Base-by-base conservation (phyloP, 2,329 filamentous ascomycete species). In the Aspergillus brunneoviolaceus region DNA sequence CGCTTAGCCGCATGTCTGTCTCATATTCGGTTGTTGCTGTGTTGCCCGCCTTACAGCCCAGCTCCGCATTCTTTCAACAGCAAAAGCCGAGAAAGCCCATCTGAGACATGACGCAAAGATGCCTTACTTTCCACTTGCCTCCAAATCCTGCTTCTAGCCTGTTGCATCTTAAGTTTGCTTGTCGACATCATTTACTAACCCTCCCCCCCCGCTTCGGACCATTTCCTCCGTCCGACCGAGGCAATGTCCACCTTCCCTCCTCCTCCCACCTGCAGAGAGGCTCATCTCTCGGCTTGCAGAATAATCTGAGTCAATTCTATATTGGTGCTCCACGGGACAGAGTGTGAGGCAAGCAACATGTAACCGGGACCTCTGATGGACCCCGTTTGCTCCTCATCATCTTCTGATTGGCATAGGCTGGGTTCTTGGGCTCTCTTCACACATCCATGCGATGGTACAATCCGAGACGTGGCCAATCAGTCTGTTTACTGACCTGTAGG, bases 71-170 rank as follows among this genome's bases (percentile, higher is more conserved):
- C 33, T 25, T 25, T 7, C 33, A 23, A 23, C 4, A 21, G 7
- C 23, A n/a, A 35, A 35, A 35, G 33, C 33, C 33, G 14, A 21
- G 5, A 29, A 29, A n/a, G 23, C 14, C 25, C 52, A 55, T 48
- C 42, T 55, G 53, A 55, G 53, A 55, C 53, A 55, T 55, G 53
- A 55, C 53, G 53, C 42, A 55, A 49, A 49, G 29, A 55, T 48
- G 53, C 53, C 53, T 55, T 55, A 55, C 53, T 55, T 19, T 45
- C 42, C 16, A 48, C 23, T 16, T 10, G 10, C 14, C 33, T 31
- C 29, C 29, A 29, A 55, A 55, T 39, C 53, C 29, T 27, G 42
- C 27, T 49, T 55, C 53, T 55, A 33, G 33, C 19, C 42, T 19
- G 31, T 31, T 55, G 39, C 52, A 48, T 19, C 35, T 39, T 48